phyloP scores from a whole-genome alignment of 139 green algal genomes.

The Deuterostichococcus epilithicus region DNA sequence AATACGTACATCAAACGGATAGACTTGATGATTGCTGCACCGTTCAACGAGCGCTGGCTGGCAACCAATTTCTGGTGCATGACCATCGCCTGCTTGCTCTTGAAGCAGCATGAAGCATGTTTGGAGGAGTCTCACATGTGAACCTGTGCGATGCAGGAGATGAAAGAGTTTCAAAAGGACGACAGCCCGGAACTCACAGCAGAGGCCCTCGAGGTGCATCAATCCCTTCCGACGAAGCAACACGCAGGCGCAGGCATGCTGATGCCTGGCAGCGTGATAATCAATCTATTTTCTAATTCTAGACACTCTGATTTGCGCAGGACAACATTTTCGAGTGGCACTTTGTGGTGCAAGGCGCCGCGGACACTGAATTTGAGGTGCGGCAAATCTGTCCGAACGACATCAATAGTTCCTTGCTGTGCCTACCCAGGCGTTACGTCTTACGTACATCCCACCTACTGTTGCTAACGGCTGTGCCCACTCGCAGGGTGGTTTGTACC shows the following conservation, averaged over 20 bases:
- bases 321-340: constrained; percentile 99
- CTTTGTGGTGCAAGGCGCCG: constrained; percentile 88
- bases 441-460: too few relatives aligned
- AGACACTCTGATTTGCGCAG: constrained; percentile 38
- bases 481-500: constrained; percentile 95
- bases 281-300: neutral
- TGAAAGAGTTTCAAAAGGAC: constrained; percentile 74
- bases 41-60: too few relatives aligned
- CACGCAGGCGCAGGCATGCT: neutral
- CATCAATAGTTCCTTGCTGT: neutral
- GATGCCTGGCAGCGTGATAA: neutral
- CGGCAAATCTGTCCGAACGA: neutral
- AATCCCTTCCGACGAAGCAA: neutral
- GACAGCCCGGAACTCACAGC: constrained; percentile 67
- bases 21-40: too few relatives aligned
- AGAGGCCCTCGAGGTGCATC: constrained; percentile 70
- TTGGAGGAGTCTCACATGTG: too few relatives aligned
- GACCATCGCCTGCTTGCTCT: neutral
- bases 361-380: constrained; percentile 90
- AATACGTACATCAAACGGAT: too few relatives aligned
- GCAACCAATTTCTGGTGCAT: neutral
- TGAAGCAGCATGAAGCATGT: neutral
- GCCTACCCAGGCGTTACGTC: too few relatives aligned
- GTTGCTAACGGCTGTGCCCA: too few relatives aligned
- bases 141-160: constrained; percentile 54